Evolutionary conservation across 805 yeast species (phyloP).

Genomic region (Wickerhamiella dianesei): DNA sequence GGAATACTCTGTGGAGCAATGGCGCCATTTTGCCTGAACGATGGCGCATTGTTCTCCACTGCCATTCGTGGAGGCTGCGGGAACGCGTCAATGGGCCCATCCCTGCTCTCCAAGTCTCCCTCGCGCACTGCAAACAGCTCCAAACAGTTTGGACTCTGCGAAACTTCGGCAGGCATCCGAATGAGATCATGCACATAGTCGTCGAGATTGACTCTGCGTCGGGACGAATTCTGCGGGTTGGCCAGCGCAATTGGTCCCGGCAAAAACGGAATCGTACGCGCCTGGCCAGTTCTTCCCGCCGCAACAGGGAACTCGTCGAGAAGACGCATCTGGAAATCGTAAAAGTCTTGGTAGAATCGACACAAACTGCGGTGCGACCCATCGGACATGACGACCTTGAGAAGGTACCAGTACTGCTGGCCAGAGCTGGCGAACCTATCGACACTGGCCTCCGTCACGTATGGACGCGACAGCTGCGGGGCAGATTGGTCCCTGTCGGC

Average conservation of each 20-base stretch:
- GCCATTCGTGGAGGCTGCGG: conserved; percentile 28
- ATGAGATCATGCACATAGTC: conserved; percentile 47
- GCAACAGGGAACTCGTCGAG: conserved; percentile 79
- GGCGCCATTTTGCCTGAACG: no score
- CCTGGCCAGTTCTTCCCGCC: conserved; percentile 72
- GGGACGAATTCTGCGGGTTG: conserved; percentile 54
- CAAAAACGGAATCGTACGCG: conserved; percentile 77
- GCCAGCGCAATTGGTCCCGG: conserved; percentile 94
- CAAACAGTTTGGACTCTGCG: conserved; percentile 53
- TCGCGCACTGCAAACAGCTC: conserved; percentile 54
- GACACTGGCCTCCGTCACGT: conserved; percentile 53
- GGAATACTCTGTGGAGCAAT: not conserved
- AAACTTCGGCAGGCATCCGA: conserved; percentile 61
- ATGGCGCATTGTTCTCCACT: no score
- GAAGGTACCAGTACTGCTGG: conserved; percentile 80
- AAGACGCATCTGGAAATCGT: conserved; percentile 76
- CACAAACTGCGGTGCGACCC: conserved; percentile 63
- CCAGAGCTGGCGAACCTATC: conserved; percentile 69
- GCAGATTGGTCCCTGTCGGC: no score
- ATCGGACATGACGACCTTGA: conserved; percentile 50
- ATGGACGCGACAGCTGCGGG: no score
- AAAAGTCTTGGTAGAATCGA: conserved; percentile 89
- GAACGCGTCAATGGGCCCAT: conserved; percentile 20
- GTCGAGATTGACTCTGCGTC: conserved; percentile 42
- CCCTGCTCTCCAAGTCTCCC: conserved; percentile 42